Evolutionary conservation across 2,329 filamentous ascomycete species (phyloP).

Genomic region (Diaporthe eres): DNA sequence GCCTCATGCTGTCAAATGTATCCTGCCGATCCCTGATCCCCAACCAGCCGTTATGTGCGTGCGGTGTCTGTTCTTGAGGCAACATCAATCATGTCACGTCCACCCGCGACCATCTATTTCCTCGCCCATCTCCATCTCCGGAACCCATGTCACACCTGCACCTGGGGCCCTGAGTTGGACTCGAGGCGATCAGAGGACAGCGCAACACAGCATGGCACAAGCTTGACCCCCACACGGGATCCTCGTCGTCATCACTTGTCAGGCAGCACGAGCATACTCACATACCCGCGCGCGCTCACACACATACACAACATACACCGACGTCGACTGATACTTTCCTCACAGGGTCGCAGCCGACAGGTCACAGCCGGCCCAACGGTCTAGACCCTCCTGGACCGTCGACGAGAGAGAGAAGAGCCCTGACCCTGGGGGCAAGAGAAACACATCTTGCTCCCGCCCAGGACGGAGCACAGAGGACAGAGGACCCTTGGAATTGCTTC

Average conservation of each 20-base stretch:
- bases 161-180: neutral
- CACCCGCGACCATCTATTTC: neutral
- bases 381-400: constrained; percentile 19
- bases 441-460: neutral
- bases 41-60: neutral
- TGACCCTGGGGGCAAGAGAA: neutral
- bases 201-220: neutral
- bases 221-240: constrained; percentile 18
- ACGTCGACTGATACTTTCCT: neutral
- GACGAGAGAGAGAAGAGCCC: constrained; percentile 3
- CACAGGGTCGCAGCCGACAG: constrained; percentile 26
- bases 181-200: neutral
- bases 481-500: constrained; percentile 6
- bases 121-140: neutral
- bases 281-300: neutral
- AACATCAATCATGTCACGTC: neutral
- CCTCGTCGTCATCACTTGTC: constrained; percentile 20
- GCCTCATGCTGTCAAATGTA: constrained; percentile 2
- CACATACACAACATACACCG: neutral
- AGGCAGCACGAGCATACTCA: neutral
- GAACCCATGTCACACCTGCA: neutral
- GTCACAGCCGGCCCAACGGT: constrained; percentile 28
- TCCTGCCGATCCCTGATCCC: constrained; percentile 24
- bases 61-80: neutral
- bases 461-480: neutral